A percentile compares a stretch with the other conserved stretches of the same genome.
Conservation (phyloP, 2,329 filamentous ascomycete genomes). For the Fusarium veterinarium region DNA sequence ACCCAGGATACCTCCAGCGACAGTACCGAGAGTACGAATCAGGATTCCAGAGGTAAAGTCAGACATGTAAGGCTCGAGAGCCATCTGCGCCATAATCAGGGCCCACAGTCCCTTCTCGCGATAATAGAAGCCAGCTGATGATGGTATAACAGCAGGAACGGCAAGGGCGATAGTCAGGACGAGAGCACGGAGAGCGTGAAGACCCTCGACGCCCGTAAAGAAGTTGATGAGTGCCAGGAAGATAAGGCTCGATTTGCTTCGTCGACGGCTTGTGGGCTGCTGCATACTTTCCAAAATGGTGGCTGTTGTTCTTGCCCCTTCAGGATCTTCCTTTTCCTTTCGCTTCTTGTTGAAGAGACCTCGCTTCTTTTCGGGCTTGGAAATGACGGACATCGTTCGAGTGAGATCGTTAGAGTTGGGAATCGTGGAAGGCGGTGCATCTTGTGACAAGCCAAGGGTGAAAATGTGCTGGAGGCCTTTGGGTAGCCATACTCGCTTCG, state of each 20-base stretch:
- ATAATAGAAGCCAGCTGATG: slow-evolving; percentile 34
- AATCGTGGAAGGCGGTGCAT: slow-evolving; percentile 17
- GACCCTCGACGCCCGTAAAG: slow-evolving; percentile 7
- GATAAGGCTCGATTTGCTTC: slow-evolving; percentile 7
- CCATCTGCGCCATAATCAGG: slow-evolving; percentile 37
- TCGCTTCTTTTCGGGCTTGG: slow-evolving; percentile 8
- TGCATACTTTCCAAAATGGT: slow-evolving; percentile 2
- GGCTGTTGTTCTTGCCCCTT: not conserved
- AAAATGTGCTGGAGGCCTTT: slow-evolving; percentile 13
- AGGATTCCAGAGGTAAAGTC: slow-evolving; percentile 31
- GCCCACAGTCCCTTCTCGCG: slow-evolving; percentile 37
- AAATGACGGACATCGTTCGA: slow-evolving; percentile 3
- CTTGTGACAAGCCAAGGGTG: not conserved
- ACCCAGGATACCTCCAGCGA: slow-evolving; percentile 15
- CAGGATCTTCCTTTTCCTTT: not conserved
- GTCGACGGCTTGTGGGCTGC: slow-evolving; percentile 5
- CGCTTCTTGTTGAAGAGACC: slow-evolving; percentile 9
- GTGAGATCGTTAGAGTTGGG: not conserved
- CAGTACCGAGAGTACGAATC: slow-evolving; percentile 14
- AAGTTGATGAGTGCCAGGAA: slow-evolving; percentile 13
- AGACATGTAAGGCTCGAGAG: slow-evolving; percentile 35
- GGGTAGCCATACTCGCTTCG: slow-evolving; percentile 4
- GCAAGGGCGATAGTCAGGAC: slow-evolving; percentile 10
- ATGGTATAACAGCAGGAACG: slow-evolving; percentile 5
- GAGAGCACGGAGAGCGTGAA: slow-evolving; percentile 7